Base-by-base conservation (phyloP, 2,329 filamentous ascomycete genomes). In the Pseudocercospora vitis region DNA sequence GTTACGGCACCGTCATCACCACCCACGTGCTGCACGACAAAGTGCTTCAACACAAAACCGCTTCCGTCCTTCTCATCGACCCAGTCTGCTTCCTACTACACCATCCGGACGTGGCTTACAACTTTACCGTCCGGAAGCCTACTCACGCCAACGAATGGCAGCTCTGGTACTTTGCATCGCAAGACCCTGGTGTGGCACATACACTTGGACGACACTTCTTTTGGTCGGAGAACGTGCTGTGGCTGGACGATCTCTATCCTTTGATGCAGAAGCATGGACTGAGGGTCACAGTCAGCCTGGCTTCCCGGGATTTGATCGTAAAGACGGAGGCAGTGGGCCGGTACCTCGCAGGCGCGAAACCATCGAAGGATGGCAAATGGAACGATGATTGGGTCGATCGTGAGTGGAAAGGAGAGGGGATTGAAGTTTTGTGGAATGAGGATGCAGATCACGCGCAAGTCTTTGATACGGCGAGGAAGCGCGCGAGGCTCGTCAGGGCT, bases 221-320 rank as follows among this genome's bases (percentile, higher is more conserved):
- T 70, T 89, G 86, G 86, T 76, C 77, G 19, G 78, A 88, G 60
- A 88, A 86, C 59, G 82, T 87, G 40, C 71, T 87, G 5, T 89
- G 86, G 85, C 83, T 81, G 60, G 82, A 88, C 35, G 83, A 87
- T 57, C 65, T 88, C 35, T 53, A 77, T 24, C 68, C 68, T 6
- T 60, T 69, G 7, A 51, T 69, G 53, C 56, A 69, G 52, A 35
- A 39, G 1, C 45, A 37, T 3, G 58, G 64, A 0, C 67, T 71
- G 33, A 56, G 70, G 18, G 78, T 84, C 9, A 83, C 81, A 0
- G 82, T 87, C 0, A 79, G 74, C 52, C 71, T 88, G 21, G 76
- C 80, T 7, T 81, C 79, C 4, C 72, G 75, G 50, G 86, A 88
- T 69, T 67, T 87, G 42, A 87, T 88, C 58, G 82, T 87, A 2